Base-by-base conservation (phyloP, 2,329 filamentous ascomycete species). In the Paraphaeosphaeria minitans region DNA sequence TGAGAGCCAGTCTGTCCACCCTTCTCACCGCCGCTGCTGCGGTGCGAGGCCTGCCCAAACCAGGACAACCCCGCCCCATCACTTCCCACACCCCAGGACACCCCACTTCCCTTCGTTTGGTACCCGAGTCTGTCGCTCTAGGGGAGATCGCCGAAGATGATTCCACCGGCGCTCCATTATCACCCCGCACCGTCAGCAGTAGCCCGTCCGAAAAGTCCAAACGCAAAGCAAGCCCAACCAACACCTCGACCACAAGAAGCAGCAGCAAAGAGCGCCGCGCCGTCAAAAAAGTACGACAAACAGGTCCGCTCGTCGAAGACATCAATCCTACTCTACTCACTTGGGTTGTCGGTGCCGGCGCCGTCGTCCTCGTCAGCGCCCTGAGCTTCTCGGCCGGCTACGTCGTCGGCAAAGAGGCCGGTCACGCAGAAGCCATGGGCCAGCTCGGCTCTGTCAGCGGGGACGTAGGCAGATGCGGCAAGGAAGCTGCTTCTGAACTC, bases 21-120 rank as follows among this genome's bases (percentile, higher is more conserved):
- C 84, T 99, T 13, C 85, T 99, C 13, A 97, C 94, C n/a, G 96
- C 92, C 70, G 94, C 93, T 0, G 93, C 93, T 3, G 95, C 94
- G 0, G 95, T 94, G 1, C 86, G 95, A 45, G 90, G 90, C 4
- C 81, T 95, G 16, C 87, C 89, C 0, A 97, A 95, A 63, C 69
- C 76, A 27, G 73, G 75, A n/a, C 77, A 79, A 53, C 61, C 67
- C 39, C 68, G 72, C 37, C 60, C 55, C 37, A 51, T 69, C 69
- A 58, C 79, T 77, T 48, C 71, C 61, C 41, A 72, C 73, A 48
- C 76, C 46, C 71, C 72, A 37, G 68, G 67, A 56, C 76, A 84
- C 52, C 83, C 85, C 13, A 77, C 79, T 9, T 79, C 83, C 1
- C 82, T 89, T 49, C 81, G 86, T 27, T 76, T 89, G 22, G 83